A percentile compares a stretch with the other conserved stretches of the same genome.
These are phyloP conservation scores for Sutorius eximius DNA, from an alignment of 1,284 basidiomycete species.

Conservation along the genomic window DNA sequence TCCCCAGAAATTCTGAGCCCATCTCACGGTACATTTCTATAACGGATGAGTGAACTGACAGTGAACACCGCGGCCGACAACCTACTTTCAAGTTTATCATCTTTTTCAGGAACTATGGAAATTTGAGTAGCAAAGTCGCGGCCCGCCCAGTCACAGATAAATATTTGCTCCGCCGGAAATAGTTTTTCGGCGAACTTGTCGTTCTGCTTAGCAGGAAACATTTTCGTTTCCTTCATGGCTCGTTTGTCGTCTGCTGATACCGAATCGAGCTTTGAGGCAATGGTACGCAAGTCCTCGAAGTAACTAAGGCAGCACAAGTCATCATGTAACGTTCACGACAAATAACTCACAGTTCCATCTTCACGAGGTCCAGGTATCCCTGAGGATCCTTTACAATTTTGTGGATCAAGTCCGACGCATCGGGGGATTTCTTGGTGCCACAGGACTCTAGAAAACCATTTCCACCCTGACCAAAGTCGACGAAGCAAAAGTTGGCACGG, in stretches of 20 bases:
- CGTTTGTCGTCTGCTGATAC: constrained; percentile 14
- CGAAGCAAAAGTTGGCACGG: constrained; percentile 19
- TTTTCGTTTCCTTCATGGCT: constrained; percentile 17
- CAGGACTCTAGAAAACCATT: too few relatives aligned
- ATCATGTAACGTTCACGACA: neutral
- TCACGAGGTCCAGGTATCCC: constrained; percentile 13
- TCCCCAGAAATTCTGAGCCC: constrained; percentile 26
- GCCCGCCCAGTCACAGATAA: constrained; percentile 27
- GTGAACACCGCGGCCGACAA: neutral
- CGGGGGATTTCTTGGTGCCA: too few relatives aligned
- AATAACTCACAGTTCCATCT: constrained; percentile 9
- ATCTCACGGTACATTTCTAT: constrained; percentile 20
- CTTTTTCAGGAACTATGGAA: constrained; percentile 24
- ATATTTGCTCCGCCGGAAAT: constrained; percentile 16
- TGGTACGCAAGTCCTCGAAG: constrained; percentile 22
- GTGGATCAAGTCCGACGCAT: too few relatives aligned
- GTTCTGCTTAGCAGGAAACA: constrained; percentile 21
- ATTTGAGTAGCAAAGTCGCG: constrained; percentile 19
- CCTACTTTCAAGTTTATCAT: constrained; percentile 25
- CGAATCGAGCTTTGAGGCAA: constrained; percentile 16
- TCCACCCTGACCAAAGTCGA: constrained; percentile 17
- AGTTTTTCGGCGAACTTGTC: neutral
- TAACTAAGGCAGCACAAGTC: constrained; percentile 22
- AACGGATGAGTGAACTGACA: neutral
- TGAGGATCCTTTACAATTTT: too few relatives aligned